Evolutionary conservation across 1,139 yeast species (phyloP).

Genomic region (Suhomyces guaymorum): DNA sequence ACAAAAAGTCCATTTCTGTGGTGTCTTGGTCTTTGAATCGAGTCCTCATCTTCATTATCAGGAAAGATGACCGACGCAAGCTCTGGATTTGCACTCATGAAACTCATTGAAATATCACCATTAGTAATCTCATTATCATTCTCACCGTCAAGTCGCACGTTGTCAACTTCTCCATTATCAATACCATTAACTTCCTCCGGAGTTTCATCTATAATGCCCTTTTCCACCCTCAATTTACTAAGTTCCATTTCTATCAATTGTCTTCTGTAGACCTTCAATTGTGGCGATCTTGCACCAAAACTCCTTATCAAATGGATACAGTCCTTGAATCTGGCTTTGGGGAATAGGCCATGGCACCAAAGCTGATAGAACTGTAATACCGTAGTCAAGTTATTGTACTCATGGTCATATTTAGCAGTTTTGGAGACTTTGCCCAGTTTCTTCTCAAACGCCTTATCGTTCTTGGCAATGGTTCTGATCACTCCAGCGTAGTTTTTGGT

Average conservation of each 20-base stretch:
- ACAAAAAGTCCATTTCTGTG: constrained; percentile 27
- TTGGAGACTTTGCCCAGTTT: constrained; percentile 12
- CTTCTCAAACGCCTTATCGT: constrained; percentile 30
- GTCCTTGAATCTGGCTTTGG: constrained; percentile 75
- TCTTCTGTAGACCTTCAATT: constrained; percentile 37
- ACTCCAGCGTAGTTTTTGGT: constrained; percentile 42
- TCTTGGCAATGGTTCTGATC: constrained; percentile 26
- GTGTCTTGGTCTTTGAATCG: constrained; percentile 27
- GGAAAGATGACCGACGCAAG: constrained; percentile 10
- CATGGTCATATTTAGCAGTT: constrained; percentile 37
- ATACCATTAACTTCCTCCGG: constrained; percentile 7
- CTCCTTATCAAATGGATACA: constrained; percentile 42
- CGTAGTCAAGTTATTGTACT: constrained; percentile 41
- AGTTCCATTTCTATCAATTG: constrained; percentile 39
- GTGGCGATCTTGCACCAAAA: constrained; percentile 36
- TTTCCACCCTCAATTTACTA: constrained; percentile 31
- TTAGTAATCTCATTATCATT: too few species aligned
- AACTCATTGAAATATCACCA: too few species aligned
- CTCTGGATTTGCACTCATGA: too few species aligned
- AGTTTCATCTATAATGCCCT: constrained; percentile 36
- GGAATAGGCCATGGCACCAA: constrained; percentile 83
- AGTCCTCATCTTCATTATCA: constrained; percentile 21
- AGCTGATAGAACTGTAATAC: constrained; percentile 71
- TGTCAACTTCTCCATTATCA: neutral
- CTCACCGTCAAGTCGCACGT: too few species aligned